Evolutionary conservation across 805 yeast genomes (phyloP).

Genomic region (Phaffomyces thermotolerans): DNA sequence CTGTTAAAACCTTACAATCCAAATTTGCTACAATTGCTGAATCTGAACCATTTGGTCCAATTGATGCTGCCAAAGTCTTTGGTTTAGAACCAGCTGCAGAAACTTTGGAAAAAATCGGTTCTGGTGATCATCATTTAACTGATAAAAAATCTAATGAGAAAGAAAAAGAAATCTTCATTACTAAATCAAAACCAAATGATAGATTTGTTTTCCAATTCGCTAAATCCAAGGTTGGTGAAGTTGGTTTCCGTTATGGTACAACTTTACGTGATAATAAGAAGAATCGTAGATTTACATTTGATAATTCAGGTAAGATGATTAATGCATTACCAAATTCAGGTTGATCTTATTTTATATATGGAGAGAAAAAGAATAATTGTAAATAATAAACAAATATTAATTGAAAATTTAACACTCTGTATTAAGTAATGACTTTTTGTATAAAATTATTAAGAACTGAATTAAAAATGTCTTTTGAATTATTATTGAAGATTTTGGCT

Average conservation of each 20-base stretch:
- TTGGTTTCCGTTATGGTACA: slow-evolving; percentile 90
- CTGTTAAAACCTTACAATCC: slow-evolving; percentile 72
- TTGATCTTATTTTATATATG: slow-evolving; percentile 6
- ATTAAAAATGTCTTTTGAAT: not conserved
- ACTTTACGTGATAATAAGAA: slow-evolving; percentile 82
- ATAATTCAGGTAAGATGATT: slow-evolving; percentile 52
- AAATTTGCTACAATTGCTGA: slow-evolving; percentile 87
- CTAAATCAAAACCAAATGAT: slow-evolving; percentile 38
- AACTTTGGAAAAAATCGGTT: slow-evolving; percentile 62
- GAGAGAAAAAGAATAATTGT: slow-evolving; percentile 1
- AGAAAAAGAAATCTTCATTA: slow-evolving; percentile 40
- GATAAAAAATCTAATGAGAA: slow-evolving; percentile 16
- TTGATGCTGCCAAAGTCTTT: slow-evolving; percentile 84
- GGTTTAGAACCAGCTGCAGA: slow-evolving; percentile 83
- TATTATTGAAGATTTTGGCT: slow-evolving; percentile 13
- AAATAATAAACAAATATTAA: slow-evolving; percentile 2
- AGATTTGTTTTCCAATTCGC: slow-evolving; percentile 67
- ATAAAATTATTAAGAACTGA: too few relatives aligned
- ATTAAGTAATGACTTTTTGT: too few relatives aligned
- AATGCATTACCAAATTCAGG: slow-evolving; percentile 24
- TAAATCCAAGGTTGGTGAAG: slow-evolving; percentile 70
- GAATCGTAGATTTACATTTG: slow-evolving; percentile 68
- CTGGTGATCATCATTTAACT: slow-evolving; percentile 43
- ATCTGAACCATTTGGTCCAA: slow-evolving; percentile 90
- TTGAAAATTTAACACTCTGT: not conserved